Base-by-base conservation (phyloP, 2,329 filamentous ascomycete species). In the Alternaria burnsii region DNA sequence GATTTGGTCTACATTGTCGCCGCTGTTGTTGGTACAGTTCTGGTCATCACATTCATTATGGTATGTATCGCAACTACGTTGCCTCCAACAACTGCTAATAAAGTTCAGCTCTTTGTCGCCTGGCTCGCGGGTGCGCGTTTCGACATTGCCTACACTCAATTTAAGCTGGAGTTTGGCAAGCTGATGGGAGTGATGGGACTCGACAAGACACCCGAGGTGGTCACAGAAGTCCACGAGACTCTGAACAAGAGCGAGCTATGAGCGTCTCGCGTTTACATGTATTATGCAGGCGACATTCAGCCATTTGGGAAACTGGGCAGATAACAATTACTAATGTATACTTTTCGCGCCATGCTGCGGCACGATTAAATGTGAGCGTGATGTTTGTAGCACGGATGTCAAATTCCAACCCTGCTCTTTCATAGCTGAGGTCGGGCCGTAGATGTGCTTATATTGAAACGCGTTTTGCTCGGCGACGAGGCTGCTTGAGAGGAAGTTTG, bases 401-500 rank as follows among this genome's bases (percentile, higher is more conserved):
- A 97, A 97, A 97, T 97, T 97, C 89, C 94, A 94, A 94, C 90
- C 84, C 87, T 89, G 89, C 89, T 80, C 81, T 78, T 66, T 81
- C 89, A 79, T 97, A 91, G 89, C 91, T 92, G 88, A 85, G 87
- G 88, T 94, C 94, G 93, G 93, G 93, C 93, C 92, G 94, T 97
- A 92, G 96, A 93, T 24, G 93, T 97, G 93, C 93, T 95, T 87
- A 73, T 67, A 74, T 68, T 18, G 48, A 73, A 47, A 67, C 58
- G 58, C 63, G 63, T 69, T 67, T 63, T 71, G 69, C 71, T 75
- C 66, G 70, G 68, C 46, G 71, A 71, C 66, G 71, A 74, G 72
- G 64, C 69, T 65, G 65, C 66, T 64, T 58, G 52, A 14, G 58
- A 52, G 52, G 55, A 52, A 54, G 52, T 57, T 47, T 34, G 22